Evolutionary conservation across 805 yeast species (phyloP).

Genomic region (Clavispora fructus): DNA sequence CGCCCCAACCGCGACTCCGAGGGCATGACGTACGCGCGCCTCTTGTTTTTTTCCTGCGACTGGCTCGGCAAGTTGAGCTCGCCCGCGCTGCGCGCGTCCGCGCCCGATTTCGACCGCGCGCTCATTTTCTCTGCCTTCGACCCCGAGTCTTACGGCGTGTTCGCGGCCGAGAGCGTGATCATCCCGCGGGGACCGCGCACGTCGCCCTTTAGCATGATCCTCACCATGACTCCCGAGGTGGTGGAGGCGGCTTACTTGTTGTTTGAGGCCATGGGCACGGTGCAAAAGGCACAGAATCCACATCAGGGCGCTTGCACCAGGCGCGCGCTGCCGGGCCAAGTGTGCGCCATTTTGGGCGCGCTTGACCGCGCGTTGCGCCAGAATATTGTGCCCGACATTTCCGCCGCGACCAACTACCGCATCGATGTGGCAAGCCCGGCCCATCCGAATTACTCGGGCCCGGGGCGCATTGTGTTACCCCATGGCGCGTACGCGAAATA

Average conservation of each 20-base stretch:
- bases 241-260: conserved; percentile 8
- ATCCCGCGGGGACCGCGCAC: conserved; percentile 9
- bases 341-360: conserved; percentile 12
- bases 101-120: conserved; percentile 7
- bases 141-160: conserved; percentile 3
- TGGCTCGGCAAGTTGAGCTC: conserved; percentile 14
- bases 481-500: conserved; percentile 13
- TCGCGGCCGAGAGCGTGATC: conserved; percentile 7
- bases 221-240: conserved; percentile 9
- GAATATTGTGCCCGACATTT: conserved; percentile 11
- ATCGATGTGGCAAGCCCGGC: conserved; percentile 11
- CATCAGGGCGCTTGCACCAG: not conserved
- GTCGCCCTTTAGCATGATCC: conserved; percentile 12
- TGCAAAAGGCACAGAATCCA: not conserved
- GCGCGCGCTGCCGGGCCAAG: conserved; percentile 10
- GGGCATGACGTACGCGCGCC: conserved; percentile 15
- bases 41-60: conserved; percentile 15
- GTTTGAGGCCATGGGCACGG: conserved; percentile 5
- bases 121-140: conserved; percentile 5
- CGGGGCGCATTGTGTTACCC: conserved; percentile 8
- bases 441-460: conserved; percentile 12
- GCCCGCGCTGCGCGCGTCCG: conserved; percentile 6
- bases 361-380: conserved; percentile 12
- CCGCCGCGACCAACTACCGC: conserved; percentile 4
- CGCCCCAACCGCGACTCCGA: conserved; percentile 12